A percentile compares a stretch with the other conserved stretches of the same genome.
Conservation (phyloP, 73 alveolate species). For the Stentor roeselii region DNA sequence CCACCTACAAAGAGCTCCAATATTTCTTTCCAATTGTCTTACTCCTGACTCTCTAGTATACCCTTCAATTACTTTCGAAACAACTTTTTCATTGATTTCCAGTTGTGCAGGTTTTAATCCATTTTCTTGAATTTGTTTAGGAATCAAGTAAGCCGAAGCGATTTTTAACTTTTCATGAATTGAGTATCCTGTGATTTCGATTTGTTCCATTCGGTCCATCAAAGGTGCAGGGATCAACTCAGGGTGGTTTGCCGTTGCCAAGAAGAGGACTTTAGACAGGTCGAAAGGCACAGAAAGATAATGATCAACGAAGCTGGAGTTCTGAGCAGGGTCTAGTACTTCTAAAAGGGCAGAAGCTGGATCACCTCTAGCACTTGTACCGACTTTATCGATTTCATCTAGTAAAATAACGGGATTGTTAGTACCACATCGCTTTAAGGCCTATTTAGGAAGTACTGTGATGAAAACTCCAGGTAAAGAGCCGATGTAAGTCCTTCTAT, state of each 20-base stretch:
- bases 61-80: conserved; percentile 46
- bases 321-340: conserved; percentile 90
- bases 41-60: conserved; percentile 88
- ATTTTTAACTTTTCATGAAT: conserved; percentile 81
- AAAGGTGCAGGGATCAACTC: conserved; percentile 91
- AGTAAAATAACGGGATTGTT: conserved; percentile 91
- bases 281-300: conserved; percentile 77
- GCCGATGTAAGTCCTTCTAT: conserved; percentile 94
- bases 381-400: conserved; percentile 94
- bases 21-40: conserved; percentile 73
- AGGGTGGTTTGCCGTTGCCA: conserved; percentile 78
- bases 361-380: conserved; percentile 86
- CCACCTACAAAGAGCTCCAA: conserved; percentile 68
- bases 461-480: conserved; percentile 90
- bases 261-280: conserved; percentile 69
- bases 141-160: conserved; percentile 77
- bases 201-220: conserved; percentile 91
- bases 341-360: conserved; percentile 93
- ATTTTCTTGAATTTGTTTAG: conserved; percentile 77
- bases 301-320: conserved; percentile 86
- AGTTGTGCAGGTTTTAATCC: conserved; percentile 56
- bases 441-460: conserved; percentile 32
- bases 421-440: conserved; percentile 52
- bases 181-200: conserved; percentile 83
- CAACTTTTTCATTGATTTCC: conserved; percentile 42